These are phyloP conservation scores for Lagenaria siceraria DNA, from an alignment of 306 rosid species.

Conservation along the genomic window DNA sequence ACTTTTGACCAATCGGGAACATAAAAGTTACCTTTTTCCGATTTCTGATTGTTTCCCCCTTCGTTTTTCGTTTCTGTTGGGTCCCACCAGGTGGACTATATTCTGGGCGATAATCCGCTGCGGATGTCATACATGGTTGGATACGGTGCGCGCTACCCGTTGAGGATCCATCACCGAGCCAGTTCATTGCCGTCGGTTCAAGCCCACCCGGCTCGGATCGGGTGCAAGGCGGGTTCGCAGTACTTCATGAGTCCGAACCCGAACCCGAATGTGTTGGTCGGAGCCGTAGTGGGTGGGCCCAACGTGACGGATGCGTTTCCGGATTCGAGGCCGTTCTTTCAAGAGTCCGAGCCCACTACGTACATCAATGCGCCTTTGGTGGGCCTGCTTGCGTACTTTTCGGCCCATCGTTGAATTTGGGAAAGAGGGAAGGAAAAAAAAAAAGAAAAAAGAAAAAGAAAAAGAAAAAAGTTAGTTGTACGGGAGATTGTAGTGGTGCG, in stretches of 20 bases:
- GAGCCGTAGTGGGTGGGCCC: slow-evolving; percentile 92
- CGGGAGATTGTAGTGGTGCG: slow-evolving; percentile 1
- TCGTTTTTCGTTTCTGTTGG: slow-evolving; percentile 13
- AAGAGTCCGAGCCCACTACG: slow-evolving; percentile 88
- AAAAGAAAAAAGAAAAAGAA: too few species aligned
- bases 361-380: slow-evolving; percentile 78
- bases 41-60: too few species aligned
- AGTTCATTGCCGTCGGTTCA: slow-evolving; percentile 71
- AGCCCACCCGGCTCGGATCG: slow-evolving; percentile 65
- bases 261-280: slow-evolving; percentile 63
- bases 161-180: slow-evolving; percentile 77
- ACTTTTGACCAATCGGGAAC: slow-evolving; percentile 5
- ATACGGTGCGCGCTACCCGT: slow-evolving; percentile 75
- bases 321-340: slow-evolving; percentile 79
- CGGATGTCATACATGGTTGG: slow-evolving; percentile 98
- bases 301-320: slow-evolving; percentile 68
- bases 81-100: slow-evolving; percentile 67
- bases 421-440: not conserved
- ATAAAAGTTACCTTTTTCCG: not conserved
- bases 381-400: slow-evolving; percentile 81
- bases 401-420: slow-evolving; percentile 50
- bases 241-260: slow-evolving; percentile 60
- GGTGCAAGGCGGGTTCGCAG: slow-evolving; percentile 70
- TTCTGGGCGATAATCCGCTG: slow-evolving; percentile 84
- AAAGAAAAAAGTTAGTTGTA: not conserved